phyloP scores from a whole-genome alignment of 306 rosid genomes.

The Begonia peltatifolia region DNA sequence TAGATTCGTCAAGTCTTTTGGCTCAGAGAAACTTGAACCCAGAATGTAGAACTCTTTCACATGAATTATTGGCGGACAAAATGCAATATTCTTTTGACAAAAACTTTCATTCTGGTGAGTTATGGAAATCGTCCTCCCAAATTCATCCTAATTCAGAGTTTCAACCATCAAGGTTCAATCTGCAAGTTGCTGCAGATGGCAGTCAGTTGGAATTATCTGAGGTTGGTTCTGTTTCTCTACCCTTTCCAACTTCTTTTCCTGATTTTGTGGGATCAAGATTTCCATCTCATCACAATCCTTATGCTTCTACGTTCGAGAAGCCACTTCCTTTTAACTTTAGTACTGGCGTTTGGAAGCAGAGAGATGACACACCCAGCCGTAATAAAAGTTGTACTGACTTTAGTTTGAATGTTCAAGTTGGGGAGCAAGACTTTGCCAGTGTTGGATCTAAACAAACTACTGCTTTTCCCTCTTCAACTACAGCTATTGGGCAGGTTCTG shows the following conservation, averaged over 20 bases:
- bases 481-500: conserved; percentile 33
- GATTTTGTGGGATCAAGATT: conserved; percentile 47
- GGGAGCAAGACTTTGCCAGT: conserved; percentile 32
- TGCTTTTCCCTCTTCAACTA: conserved; percentile 39
- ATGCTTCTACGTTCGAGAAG: conserved; percentile 78
- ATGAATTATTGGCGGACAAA: conserved; percentile 27
- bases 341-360: conserved; percentile 36
- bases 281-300: conserved; percentile 65
- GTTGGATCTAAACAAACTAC: conserved; percentile 41
- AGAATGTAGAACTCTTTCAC: conserved; percentile 33
- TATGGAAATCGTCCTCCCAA: conserved; percentile 33
- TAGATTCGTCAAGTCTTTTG: conserved; percentile 27
- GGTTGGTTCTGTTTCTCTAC: conserved; percentile 29
- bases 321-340: conserved; percentile 56
- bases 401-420: conserved; percentile 18
- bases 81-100: conserved; percentile 26
- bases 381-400: conserved; percentile 26
- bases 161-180: conserved; percentile 32
- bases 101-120: conserved; percentile 33
- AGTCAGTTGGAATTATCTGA: conserved; percentile 31
- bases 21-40: conserved; percentile 28
- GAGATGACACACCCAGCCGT: conserved; percentile 24
- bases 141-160: conserved; percentile 30
- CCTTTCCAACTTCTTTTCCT: conserved; percentile 33
- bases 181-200: conserved; percentile 36